Evolutionary conservation across 176 grass and related monocot species (phyloP).

Genomic region (Cymbopogon citratus): DNA sequence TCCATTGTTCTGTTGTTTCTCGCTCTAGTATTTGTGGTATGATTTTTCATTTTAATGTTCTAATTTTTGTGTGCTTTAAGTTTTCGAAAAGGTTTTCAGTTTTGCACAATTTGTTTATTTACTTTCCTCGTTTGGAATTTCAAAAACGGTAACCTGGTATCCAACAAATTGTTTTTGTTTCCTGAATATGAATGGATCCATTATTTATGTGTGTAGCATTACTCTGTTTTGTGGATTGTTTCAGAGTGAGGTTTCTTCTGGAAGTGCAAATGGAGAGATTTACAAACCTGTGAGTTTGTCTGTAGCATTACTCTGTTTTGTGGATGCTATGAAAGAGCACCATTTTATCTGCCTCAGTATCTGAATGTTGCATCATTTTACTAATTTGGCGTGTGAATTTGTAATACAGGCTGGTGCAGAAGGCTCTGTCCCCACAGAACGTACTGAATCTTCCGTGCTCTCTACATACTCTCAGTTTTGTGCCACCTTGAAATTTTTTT

Average conservation of each 20-base stretch:
- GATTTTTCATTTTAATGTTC: not conserved
- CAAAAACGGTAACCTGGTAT: not conserved
- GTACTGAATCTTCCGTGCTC: not conserved
- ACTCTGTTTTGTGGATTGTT: not conserved
- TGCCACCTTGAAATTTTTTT: not conserved
- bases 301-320: not conserved
- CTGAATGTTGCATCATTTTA: not conserved
- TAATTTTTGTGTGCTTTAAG: not conserved
- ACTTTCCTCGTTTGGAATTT: not conserved
- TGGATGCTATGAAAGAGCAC: not conserved
- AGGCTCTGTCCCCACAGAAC: constrained; percentile 25
- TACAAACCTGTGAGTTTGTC: not conserved
- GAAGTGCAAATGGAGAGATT: not conserved
- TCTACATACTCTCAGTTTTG: not conserved
- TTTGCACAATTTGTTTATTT: not conserved
- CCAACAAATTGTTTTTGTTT: not conserved
- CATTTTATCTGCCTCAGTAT: not conserved
- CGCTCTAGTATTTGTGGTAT: constrained; percentile 12
- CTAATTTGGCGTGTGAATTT: not conserved
- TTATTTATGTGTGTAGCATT: not conserved
- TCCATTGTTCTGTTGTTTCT: constrained; percentile 15
- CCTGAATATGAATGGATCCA: not conserved
- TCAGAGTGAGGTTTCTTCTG: constrained; percentile 2
- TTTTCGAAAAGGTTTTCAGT: not conserved
- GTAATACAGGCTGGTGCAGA: constrained; percentile 14